Evolutionary conservation across 2,329 filamentous ascomycete species (phyloP), one percentile per base, ranked within the genome.

Genomic region (Aureobasidium sp.): DNA sequence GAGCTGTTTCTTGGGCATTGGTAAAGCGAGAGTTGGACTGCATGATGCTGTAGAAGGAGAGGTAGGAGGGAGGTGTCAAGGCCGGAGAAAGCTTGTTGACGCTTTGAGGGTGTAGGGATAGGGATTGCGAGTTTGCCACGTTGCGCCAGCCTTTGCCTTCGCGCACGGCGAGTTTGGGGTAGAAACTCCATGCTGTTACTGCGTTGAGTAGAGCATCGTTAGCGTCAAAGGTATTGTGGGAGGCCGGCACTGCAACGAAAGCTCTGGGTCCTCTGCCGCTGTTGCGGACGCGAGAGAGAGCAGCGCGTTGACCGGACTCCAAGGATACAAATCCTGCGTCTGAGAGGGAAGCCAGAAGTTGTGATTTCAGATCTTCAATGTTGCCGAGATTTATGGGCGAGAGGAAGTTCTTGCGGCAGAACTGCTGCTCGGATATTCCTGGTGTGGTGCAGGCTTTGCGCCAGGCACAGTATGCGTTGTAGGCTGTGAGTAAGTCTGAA

Each of bases 31-130:
- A 90, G 77, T 79, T 91, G 3, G 89, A 88, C 73, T 97, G 92
- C 90, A 97, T 96, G 66, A 97, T 96, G 72, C 96, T 89, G 76
- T 97, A 97, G 73, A 96, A 99, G 0, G 90, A 94, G 48, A 99
- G 78, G 85, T 90, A 97, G 69, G 86, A 87, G 41, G 91, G 77
- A 44, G 85, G 83, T 1, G 67, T 55, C 8, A 42, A 7, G 5
- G 57, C 36, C 13, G 57, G 57, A 32, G 57, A 59, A 1, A 59
- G 34, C 70, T 91, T 91, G 73, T 97, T 97, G 66, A 99, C 90
- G 1, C 91, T 96, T 0, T 88, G 89, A 0, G 91, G 89, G 67
- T 96, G 91, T 25, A 99, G 78, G 62, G 86, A 91, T 67, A 99
- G 91, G 48, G 84, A 83, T 73, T 97, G 93, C 72, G 95, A 97